phyloP scores from a whole-genome alignment of 345 rosid species.

The Capsella bursapastoris region DNA sequence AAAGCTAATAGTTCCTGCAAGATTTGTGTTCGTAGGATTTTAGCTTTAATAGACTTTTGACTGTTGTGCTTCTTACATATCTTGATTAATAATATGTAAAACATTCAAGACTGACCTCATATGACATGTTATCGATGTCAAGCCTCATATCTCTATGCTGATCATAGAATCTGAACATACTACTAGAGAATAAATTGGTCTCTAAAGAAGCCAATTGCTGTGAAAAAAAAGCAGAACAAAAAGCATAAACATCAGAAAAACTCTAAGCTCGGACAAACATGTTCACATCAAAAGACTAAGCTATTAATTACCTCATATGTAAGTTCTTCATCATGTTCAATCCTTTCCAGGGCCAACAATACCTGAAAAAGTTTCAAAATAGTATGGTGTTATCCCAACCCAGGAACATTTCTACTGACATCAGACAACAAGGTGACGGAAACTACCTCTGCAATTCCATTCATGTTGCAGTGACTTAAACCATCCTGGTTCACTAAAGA shows the following conservation, averaged over 20 bases:
- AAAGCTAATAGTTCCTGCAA: conserved; percentile 89
- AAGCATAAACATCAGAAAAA: conserved; percentile 8
- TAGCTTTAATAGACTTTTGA: not conserved
- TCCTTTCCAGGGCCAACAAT: conserved; percentile 82
- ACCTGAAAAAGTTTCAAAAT: conserved; percentile 50
- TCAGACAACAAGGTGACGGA: conserved; percentile 18
- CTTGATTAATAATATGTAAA: not conserved
- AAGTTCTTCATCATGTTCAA: conserved; percentile 80
- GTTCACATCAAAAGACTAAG: conserved; percentile 22
- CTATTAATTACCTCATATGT: conserved; percentile 65
- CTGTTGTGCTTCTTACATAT: conserved; percentile 10
- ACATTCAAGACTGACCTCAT: conserved; percentile 67
- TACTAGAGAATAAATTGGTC: conserved; percentile 69
- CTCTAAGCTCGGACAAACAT: conserved; percentile 31
- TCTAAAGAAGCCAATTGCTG: conserved; percentile 90
- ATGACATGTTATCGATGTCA: conserved; percentile 96
- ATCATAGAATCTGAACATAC: conserved; percentile 65
- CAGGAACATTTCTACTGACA: conserved; percentile 31
- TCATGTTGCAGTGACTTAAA: conserved; percentile 66
- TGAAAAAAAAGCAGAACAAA: conserved; percentile 23
- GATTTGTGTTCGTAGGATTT: conserved; percentile 17
- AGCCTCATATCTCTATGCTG: conserved; percentile 96
- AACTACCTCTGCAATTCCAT: conserved; percentile 85
- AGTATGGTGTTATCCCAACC: conserved; percentile 10
- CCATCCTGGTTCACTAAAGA: conserved; percentile 55